Base-by-base conservation (phyloP, 1,284 basidiomycete species). In the Afroboletus lepidellus region DNA sequence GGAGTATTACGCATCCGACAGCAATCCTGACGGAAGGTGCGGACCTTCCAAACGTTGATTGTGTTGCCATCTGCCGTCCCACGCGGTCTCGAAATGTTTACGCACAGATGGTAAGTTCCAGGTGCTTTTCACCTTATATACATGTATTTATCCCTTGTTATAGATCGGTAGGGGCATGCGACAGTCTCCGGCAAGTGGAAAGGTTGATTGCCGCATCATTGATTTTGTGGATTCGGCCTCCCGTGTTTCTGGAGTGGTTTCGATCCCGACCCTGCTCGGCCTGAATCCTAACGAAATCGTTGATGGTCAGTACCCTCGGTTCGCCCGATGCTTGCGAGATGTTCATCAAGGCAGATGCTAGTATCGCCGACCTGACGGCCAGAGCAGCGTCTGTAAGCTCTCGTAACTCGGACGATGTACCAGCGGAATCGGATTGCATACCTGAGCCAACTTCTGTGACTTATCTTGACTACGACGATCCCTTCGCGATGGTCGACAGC, bases 151-250 rank as follows among this genome's bases (percentile, higher is more conserved):
- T 36, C 36, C 47, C 18, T 37, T 37, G n/a, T 16, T 39, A 6
- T 54, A 94, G 91, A 92, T 98, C 59, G 96, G 95, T 0, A 81
- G 96, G 48, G 95, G 96, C 8, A 87, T 98, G 78, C 79, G 96
- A 51, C 77, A 91, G 24, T 94, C 90, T 0, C 90, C 92, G 2
- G 69, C 69, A 6, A 94, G 91, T 0, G 88, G 84, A 41, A 99
- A 99, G 70, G 62, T 69, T 33, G 85, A 98, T 65, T 98, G 96
- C 67, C 82, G 84, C 21, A 84, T 98, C 44, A 87, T 99, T 54
- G 95, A 99, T 67, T 87, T 98, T 55, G 92, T 96, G 7, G 94
- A 95, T 58, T 91, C 83, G 48, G 76, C 83, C 24, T 74, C 74
- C 25, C 80, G 85, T n/a, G 78, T 89, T 4, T 65, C 78, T 20